phyloP scores from a whole-genome alignment of 2,329 filamentous ascomycete species.

The Coniosporium tulheliwenetii region DNA sequence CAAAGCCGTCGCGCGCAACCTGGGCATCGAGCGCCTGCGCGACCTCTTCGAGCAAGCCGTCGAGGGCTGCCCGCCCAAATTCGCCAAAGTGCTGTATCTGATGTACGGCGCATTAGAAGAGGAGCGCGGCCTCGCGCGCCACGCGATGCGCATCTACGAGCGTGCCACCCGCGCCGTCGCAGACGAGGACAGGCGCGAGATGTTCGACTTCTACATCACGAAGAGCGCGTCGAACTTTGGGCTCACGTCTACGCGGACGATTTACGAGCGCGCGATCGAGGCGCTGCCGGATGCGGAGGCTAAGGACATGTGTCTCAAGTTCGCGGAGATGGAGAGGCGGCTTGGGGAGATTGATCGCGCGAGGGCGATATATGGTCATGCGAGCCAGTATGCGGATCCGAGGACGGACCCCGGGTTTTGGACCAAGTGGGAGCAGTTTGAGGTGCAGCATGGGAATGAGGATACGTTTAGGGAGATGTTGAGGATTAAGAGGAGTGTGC shows the following conservation, averaged over 20 bases:
- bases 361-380: slow-evolving; percentile 89
- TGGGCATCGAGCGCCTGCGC: slow-evolving; percentile 81
- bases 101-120: slow-evolving; percentile 99
- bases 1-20: slow-evolving; percentile 91
- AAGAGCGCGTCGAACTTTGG: slow-evolving; percentile 98
- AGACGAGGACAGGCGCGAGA: slow-evolving; percentile 86
- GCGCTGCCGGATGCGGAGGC: slow-evolving; percentile 88
- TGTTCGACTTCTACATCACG: slow-evolving; percentile 99
- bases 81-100: slow-evolving; percentile 87
- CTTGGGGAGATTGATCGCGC: slow-evolving; percentile 90
- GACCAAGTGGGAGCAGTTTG: slow-evolving; percentile 93
- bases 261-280: slow-evolving; percentile 91
- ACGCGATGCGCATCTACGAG: slow-evolving; percentile 99
- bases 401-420: slow-evolving; percentile 82
- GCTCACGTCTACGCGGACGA: slow-evolving; percentile 80
- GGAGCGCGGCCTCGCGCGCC: slow-evolving; percentile 80
- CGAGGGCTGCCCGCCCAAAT: slow-evolving; percentile 86
- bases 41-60: slow-evolving; percentile 96
- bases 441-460: slow-evolving; percentile 95
- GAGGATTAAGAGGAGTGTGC: slow-evolving; percentile 89
- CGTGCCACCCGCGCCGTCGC: slow-evolving; percentile 86
- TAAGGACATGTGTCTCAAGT: slow-evolving; percentile 96
- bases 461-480: slow-evolving; percentile 99
- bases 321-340: slow-evolving; percentile 88
- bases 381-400: slow-evolving; percentile 93